Conservation (phyloP, 176 grass and related monocot species). For the Zea luxurians region DNA sequence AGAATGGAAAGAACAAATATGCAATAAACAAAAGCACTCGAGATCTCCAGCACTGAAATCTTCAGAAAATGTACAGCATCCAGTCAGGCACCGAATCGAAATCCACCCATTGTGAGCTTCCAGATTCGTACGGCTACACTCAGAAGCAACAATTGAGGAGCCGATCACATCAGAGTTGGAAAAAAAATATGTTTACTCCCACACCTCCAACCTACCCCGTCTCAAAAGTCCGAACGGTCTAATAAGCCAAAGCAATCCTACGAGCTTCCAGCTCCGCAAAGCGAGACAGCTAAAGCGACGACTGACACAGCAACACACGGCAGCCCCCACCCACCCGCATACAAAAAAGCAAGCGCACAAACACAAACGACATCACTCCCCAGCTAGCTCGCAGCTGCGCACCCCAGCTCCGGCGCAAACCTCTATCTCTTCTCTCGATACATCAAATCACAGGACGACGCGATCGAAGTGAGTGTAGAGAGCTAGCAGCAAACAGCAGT, state of each 20-base stretch:
- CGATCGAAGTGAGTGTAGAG: conserved; percentile 18
- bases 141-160: conserved; percentile 12
- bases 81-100: neutral
- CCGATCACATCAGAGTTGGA: conserved; percentile 20
- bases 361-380: conserved; percentile 31
- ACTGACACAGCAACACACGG: conserved; percentile 39
- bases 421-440: neutral
- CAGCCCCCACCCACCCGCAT: conserved; percentile 38
- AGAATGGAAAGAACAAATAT: neutral
- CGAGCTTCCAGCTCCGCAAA: conserved; percentile 59
- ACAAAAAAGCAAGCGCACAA: conserved; percentile 44
- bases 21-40: neutral
- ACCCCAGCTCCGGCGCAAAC: neutral
- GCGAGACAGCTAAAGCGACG: conserved; percentile 41
- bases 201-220: neutral
- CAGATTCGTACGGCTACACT: conserved; percentile 8
- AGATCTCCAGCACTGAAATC: neutral
- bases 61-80: neutral
- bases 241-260: conserved; percentile 42
- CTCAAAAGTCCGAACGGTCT: conserved; percentile 20
- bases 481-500: neutral
- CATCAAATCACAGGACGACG: conserved; percentile 34
- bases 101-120: neutral
- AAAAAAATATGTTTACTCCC: neutral
- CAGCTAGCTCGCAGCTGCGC: conserved; percentile 23